phyloP scores from a whole-genome alignment of 2,329 filamentous ascomycete genomes.

The Pseudopithomyces chartarum region DNA sequence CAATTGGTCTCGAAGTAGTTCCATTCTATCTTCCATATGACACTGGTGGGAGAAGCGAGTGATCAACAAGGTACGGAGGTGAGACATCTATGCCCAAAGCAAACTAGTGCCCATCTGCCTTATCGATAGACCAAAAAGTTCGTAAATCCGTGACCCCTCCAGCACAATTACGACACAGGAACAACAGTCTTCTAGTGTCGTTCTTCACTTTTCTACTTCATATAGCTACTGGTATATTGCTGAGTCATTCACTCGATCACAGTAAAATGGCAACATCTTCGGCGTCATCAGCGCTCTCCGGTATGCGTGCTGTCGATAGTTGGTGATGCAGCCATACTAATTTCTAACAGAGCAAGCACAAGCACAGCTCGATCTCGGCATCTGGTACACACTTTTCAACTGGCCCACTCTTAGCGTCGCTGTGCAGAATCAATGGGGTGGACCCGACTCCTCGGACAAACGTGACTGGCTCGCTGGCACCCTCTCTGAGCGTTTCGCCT shows the following conservation, averaged over 20 bases:
- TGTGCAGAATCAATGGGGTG: constrained; percentile 86
- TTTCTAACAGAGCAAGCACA: constrained; percentile 28
- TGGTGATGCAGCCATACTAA: constrained; percentile 10
- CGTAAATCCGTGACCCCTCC: background rate
- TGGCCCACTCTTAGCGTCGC: constrained; percentile 90
- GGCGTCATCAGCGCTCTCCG: constrained; percentile 8
- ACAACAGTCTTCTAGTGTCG: background rate
- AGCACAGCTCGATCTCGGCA: constrained; percentile 73
- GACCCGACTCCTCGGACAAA: constrained; percentile 80
- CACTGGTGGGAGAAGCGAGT: no score
- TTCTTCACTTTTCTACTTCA: background rate
- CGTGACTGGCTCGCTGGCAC: constrained; percentile 95
- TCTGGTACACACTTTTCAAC: constrained; percentile 81
- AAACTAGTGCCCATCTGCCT: background rate
- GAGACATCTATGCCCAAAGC: no score
- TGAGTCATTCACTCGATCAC: background rate
- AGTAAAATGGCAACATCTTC: constrained; percentile 16
- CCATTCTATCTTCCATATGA: no score
- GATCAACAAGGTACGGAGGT: no score
- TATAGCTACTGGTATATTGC: background rate
- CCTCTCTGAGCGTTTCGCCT: constrained; percentile 75
- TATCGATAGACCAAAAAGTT: constrained; percentile 8
- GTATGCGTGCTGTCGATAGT: background rate
- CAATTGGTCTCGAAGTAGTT: background rate
- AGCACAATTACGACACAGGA: background rate